Conservation (phyloP, 148 eudicot species). For the Nepenthes mirabilis region DNA sequence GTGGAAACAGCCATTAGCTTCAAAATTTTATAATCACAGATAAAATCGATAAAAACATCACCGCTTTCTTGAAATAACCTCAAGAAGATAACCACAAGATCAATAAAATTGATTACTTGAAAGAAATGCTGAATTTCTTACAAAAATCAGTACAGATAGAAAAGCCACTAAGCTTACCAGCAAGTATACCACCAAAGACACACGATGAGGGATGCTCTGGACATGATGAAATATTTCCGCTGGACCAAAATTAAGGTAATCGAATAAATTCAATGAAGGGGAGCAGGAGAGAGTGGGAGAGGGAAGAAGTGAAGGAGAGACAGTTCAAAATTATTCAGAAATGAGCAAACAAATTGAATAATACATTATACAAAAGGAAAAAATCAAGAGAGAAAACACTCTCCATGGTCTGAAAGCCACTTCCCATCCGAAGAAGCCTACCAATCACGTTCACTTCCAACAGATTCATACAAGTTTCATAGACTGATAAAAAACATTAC, state of each 20-base stretch:
- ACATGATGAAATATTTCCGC: conserved; percentile 68
- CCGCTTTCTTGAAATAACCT: not conserved
- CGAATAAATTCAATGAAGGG: conserved; percentile 2
- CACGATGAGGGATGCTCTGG: conserved; percentile 38
- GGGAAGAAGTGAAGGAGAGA: not conserved
- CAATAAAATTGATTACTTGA: too few relatives aligned
- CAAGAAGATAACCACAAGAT: not conserved
- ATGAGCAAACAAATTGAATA: too few relatives aligned
- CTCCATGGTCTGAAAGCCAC: too few relatives aligned
- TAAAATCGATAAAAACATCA: not conserved
- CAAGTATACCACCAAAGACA: conserved; percentile 91
- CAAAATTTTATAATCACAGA: not conserved
- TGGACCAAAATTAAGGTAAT: conserved; percentile 16
- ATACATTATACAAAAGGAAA: too few relatives aligned
- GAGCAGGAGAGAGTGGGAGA: not conserved
- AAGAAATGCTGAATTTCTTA: not conserved
- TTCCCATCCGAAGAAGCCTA: too few relatives aligned
- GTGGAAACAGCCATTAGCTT: not conserved
- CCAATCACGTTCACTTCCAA: too few relatives aligned
- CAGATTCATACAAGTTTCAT: too few relatives aligned
- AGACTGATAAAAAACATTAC: too few relatives aligned
- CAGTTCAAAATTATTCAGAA: too few relatives aligned
- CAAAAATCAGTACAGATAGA: conserved; percentile 1
- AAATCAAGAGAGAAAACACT: not conserved
- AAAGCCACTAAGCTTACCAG: conserved; percentile 53